Evolutionary conservation across 805 yeast genomes (phyloP).

Genomic region (Candida michaelii): DNA sequence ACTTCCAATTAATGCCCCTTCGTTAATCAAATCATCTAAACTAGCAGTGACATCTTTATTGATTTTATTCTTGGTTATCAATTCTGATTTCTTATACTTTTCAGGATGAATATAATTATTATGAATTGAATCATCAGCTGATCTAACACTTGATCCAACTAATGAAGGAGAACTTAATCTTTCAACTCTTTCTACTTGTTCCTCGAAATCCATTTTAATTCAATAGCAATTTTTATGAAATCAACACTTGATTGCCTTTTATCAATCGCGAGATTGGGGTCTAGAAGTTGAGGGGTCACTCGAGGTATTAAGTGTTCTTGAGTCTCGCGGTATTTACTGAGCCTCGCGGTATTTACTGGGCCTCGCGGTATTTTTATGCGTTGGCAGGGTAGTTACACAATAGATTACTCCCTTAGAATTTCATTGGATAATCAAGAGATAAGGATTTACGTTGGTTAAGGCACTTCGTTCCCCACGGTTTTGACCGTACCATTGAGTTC

Average conservation of each 20-base stretch:
- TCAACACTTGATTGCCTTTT: not conserved
- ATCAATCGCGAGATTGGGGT: not conserved
- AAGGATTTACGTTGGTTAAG: too few species aligned
- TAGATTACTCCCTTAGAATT: too few species aligned
- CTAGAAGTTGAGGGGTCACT: not conserved
- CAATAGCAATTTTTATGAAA: not conserved
- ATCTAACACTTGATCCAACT: constrained; percentile 52
- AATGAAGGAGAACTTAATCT: constrained; percentile 49
- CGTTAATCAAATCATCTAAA: constrained; percentile 49
- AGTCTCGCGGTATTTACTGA: not conserved
- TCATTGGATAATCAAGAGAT: too few species aligned
- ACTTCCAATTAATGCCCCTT: constrained; percentile 46
- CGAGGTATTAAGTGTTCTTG: too few species aligned
- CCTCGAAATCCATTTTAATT: constrained; percentile 47
- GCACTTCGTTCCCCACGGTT: too few species aligned
- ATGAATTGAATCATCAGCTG: constrained; percentile 47
- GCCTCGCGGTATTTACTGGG: not conserved
- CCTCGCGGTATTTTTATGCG: constrained; percentile 1
- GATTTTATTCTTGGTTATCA: constrained; percentile 14
- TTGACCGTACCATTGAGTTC: too few species aligned
- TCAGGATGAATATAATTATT: constrained; percentile 47
- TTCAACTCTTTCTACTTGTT: constrained; percentile 54
- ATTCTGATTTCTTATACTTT: constrained; percentile 29
- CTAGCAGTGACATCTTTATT: constrained; percentile 45
- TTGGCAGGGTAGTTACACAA: too few species aligned